Percentiles rank a stretch among this genome's conserved stretches.
Conservation (phyloP, 2,329 filamentous ascomycete species). For the Rhinocladiella similis region DNA sequence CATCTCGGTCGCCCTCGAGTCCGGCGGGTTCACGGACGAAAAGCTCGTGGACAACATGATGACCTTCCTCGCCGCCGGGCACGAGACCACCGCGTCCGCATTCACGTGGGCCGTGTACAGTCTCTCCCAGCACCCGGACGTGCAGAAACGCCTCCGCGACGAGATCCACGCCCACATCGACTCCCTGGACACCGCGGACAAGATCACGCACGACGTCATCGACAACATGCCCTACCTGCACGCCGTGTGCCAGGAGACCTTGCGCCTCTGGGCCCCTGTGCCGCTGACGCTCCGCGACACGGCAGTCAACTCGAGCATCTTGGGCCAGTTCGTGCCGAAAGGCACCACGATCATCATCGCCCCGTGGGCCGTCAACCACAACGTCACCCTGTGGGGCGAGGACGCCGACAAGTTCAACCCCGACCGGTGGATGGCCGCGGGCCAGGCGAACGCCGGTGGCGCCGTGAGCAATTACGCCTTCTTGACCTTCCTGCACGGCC, state of each 20-base stretch:
- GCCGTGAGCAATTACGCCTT: conserved; percentile 71
- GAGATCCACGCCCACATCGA: conserved; percentile 32
- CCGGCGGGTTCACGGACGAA: conserved; percentile 73
- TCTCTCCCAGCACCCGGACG: conserved; percentile 31
- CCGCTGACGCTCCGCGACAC: conserved; percentile 69
- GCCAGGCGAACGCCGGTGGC: conserved; percentile 62
- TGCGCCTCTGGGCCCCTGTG: conserved; percentile 73
- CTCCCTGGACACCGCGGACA: conserved; percentile 30
- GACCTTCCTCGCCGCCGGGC: conserved; percentile 77
- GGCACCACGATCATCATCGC: conserved; percentile 68
- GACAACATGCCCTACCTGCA: conserved; percentile 77
- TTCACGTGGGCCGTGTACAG: conserved; percentile 34
- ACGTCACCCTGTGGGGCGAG: conserved; percentile 69
- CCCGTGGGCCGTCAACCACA: conserved; percentile 69
- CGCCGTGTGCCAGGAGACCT: conserved; percentile 74
- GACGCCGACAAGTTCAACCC: conserved; percentile 77
- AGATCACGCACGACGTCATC: conserved; percentile 46
- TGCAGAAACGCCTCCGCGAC: conserved; percentile 31
- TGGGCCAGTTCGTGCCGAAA: conserved; percentile 65
- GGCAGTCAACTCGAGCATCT: conserved; percentile 63
- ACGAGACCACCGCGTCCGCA: conserved; percentile 34
- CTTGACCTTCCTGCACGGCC: conserved; percentile 74
- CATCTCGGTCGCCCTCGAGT: conserved; percentile 75
- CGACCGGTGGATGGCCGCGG: conserved; percentile 66
- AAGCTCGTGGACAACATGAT: conserved; percentile 86